Evolutionary conservation across 2,329 filamentous ascomycete species (phyloP), one percentile per base, ranked within the genome.

Genomic region (Penicillium corylophilum): DNA sequence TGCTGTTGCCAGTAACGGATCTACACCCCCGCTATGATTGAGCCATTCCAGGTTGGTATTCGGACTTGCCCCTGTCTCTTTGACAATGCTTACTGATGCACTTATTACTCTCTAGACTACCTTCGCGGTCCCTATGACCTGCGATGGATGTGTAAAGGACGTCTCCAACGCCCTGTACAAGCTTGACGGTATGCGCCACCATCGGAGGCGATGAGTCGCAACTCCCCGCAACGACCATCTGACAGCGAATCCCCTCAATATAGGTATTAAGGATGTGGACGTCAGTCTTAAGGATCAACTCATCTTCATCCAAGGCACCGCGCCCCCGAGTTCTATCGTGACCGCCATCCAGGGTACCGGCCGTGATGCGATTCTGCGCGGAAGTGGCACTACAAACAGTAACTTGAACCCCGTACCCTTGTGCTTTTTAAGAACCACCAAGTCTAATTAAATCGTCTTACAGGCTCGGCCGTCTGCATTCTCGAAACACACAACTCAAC

Each of bases 91-190:
- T 54, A 48, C 62, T 67, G 51, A 66, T 35, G 18, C 43, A 9
- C 20, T 23, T 28, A 45, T 22, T 16, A 2, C 13, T 38, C n/a
- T 40, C 38, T 64, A 97, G 88, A 95, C 93, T 55, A 87, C 93
- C 59, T 97, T 97, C 73, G 91, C 93, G 58, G 94, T 97, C 63
- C 92, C 91, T 49, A 86, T 97, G 79, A 90, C 86, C 74, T 97
- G 94, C 77, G 87, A 95, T 64, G 79, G 82, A 67, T 97, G 94
- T 77, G 84, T 96, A 71, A 87, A 92, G 72, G 86, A 90, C 65
- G 86, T 99, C 70, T 90, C 90, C 65, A 82, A 83, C 57, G 86
- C 90, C 43, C 77, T 97, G 45, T 82, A 87, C 71, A 85, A 87
- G 66, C 76, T 97, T 39, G 79, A 84, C 65, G 84, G 83, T 85